A percentile compares a stretch with the other conserved stretches of the same genome.
These are phyloP conservation scores for Fremontodendron californicum DNA, from an alignment of 345 rosid genomes.

Conservation along the genomic window DNA sequence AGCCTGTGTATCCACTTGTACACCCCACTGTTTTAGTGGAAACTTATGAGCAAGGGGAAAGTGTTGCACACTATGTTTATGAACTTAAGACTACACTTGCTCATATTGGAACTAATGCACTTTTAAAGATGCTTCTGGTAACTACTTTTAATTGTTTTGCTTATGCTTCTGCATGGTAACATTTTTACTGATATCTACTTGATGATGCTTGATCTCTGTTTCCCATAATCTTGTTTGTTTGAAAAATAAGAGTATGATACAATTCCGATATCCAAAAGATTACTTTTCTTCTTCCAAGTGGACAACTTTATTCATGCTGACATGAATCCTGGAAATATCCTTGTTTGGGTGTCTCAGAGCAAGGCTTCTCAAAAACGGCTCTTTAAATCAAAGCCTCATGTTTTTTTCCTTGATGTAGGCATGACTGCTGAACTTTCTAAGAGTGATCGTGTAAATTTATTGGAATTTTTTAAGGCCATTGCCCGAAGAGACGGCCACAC, in stretches of 20 bases:
- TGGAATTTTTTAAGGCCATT: constrained; percentile 91
- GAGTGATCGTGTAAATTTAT: constrained; percentile 64
- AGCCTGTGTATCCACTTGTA: constrained; percentile 90
- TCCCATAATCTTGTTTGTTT: neutral
- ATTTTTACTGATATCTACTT: neutral
- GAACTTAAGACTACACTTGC: constrained; percentile 78
- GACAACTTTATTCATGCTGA: constrained; percentile 98
- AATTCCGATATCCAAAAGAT: neutral
- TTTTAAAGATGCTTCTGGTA: constrained; percentile 98
- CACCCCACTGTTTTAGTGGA: constrained; percentile 98
- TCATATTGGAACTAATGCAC: constrained; percentile 94
- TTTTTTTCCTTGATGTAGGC: constrained; percentile 94
- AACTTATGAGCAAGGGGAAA: constrained; percentile 88
- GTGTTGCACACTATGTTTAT: constrained; percentile 82
- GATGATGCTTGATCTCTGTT: constrained; percentile 5
- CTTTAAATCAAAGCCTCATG: constrained; percentile 85
- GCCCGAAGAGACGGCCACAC: constrained; percentile 85
- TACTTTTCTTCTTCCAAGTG: constrained; percentile 50
- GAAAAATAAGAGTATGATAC: neutral
- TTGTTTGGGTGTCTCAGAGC: constrained; percentile 62
- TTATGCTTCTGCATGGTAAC: neutral
- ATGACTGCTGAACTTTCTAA: constrained; percentile 99
- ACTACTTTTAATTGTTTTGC: neutral
- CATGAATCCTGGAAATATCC: constrained; percentile 99
- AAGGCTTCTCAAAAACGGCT: constrained; percentile 57